Base-by-base conservation (phyloP, 2,329 filamentous ascomycete species). In the Lachnellula hyalina region DNA sequence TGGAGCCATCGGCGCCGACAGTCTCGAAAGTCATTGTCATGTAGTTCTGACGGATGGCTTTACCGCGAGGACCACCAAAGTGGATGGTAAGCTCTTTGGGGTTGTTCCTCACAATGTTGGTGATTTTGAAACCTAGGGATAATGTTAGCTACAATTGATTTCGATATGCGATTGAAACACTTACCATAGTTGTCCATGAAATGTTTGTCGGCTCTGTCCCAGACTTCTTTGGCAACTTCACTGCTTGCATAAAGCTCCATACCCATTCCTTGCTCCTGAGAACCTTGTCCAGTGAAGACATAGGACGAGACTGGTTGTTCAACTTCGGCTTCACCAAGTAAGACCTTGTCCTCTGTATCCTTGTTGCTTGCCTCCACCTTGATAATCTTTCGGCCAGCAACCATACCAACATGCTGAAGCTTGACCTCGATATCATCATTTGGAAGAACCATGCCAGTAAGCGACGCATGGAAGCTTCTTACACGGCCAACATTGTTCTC, bases 11-110 rank as follows among this genome's bases (percentile, higher is more conserved):
- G 2, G 89, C 77, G 56, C 87, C 88, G 51, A 99, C 91, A n/a
- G 93, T 95, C 78, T 99, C 94, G 74, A 97, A 99, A 47, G 93
- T 97, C 94, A 99, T 99, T 57, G 93, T 86, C 88, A 97, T 97
- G 79, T 99, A 99, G 75, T 99, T 99, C 70, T 96, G 88, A 60
- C 94, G 90, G 65, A 99, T 99, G 50, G 90, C 91, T 77, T 97
- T 99, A 70, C 94, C 94, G 56, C 90, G 89, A 59, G 94, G 91
- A 48, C 94, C 94, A 76, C 95, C 94, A 69, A 99, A 99, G 78
- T 99, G 89, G 62, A 99, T 90, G 5, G 95, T 99, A 53, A 99
- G 85, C 76, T 97, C 94, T 80, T 96, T 96, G 61, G 94, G 94
- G 75, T 99, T 99, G 79, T 97, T 99, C 81, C 91, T 95, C 73